phyloP scores from a whole-genome alignment of 108 stramenopile genomes.

The Pseudonitzschia multiseries region DNA sequence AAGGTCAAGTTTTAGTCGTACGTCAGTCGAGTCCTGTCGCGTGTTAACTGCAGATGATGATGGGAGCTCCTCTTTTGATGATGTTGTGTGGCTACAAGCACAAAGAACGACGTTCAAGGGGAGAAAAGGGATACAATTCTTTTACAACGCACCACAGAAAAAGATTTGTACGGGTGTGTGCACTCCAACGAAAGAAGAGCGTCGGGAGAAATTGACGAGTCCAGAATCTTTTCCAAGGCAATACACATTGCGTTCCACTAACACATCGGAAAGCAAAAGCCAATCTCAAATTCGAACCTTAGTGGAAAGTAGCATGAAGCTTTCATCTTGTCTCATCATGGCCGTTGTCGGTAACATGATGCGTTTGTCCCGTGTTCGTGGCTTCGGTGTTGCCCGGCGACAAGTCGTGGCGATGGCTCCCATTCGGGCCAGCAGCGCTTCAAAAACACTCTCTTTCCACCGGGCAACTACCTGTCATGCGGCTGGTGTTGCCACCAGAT shows the following conservation, averaged over 20 bases:
- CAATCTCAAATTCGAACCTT: background rate
- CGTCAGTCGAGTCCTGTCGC: conserved; percentile 5
- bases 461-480: background rate
- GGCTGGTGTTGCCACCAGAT: background rate
- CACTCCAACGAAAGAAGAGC: background rate
- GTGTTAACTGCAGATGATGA: background rate
- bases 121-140: background rate
- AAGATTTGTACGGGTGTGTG: background rate
- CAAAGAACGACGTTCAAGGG: background rate
- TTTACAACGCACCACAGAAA: background rate
- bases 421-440: background rate
- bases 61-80: background rate
- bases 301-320: conserved; percentile 8
- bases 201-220: background rate
- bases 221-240: background rate
- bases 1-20: conserved; percentile 1
- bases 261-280: background rate
- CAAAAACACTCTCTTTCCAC: background rate
- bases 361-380: conserved; percentile 8
- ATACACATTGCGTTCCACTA: background rate
- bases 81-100: conserved; percentile 3
- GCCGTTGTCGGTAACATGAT: conserved; percentile 17
- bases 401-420: background rate
- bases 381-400: conserved; percentile 14
- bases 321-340: conserved; percentile 12